phyloP scores from a whole-genome alignment of 345 rosid species.

The Rhizophora apiculata region DNA sequence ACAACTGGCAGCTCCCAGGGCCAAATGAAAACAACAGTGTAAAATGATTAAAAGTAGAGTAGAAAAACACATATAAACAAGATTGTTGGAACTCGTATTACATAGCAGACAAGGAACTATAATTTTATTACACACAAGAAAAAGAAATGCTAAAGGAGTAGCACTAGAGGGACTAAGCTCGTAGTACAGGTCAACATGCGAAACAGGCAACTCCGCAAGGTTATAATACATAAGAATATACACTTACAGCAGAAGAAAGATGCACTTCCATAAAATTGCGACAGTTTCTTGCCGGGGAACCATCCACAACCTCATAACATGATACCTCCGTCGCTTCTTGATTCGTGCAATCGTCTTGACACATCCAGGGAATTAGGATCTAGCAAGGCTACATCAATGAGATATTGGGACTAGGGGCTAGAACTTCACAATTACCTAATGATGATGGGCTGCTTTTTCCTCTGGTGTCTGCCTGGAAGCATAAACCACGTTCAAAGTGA shows the following conservation, averaged over 20 bases:
- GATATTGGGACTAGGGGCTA: neutral
- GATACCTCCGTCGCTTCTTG: conserved; percentile 1
- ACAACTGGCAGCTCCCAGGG: too few species aligned
- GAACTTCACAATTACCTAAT: neutral
- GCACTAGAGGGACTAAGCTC: neutral
- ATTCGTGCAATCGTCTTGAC: neutral
- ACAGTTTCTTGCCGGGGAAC: conserved; percentile 1
- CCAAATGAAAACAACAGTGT: too few species aligned
- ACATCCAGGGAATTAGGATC: neutral
- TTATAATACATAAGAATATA: conserved; percentile 2
- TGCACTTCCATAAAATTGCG: neutral
- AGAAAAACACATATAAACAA: too few species aligned
- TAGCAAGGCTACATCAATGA: neutral
- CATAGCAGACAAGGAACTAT: neutral
- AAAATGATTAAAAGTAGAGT: too few species aligned
- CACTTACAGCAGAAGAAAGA: conserved; percentile 16
- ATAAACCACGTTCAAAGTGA: neutral
- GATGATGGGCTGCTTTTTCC: neutral
- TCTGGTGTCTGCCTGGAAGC: neutral
- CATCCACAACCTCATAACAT: conserved; percentile 10
- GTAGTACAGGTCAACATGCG: neutral
- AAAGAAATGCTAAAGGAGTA: neutral
- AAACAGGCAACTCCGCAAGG: conserved; percentile 8
- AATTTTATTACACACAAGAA: neutral
- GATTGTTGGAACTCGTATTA: neutral